Percentiles rank a stretch among this genome's conserved stretches.
Evolutionary conservation across 805 yeast genomes (phyloP).

Genomic region (Saccharomycopsis microspora): DNA sequence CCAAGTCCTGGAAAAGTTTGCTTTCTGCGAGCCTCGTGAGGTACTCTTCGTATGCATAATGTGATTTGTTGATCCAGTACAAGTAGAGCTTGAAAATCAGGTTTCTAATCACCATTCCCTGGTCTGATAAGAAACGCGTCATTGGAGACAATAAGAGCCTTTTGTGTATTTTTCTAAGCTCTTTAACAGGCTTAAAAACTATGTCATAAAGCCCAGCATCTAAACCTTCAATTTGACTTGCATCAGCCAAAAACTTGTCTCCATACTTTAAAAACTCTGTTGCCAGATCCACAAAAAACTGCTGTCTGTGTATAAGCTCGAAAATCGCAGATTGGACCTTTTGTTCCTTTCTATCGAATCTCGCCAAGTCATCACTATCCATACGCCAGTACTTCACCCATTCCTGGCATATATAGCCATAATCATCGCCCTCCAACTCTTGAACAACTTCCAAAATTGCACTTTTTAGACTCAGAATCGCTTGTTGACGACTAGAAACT

Average conservation of each 20-base stretch:
- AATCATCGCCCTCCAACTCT: slow-evolving; percentile 13
- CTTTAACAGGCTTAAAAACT: slow-evolving; percentile 12
- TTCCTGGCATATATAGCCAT: slow-evolving; percentile 14
- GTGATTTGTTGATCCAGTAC: slow-evolving; percentile 14
- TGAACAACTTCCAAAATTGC: slow-evolving; percentile 7
- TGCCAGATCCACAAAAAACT: slow-evolving; percentile 11
- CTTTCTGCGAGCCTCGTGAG: slow-evolving; percentile 11
- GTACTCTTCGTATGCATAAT: slow-evolving; percentile 12
- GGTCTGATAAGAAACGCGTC: slow-evolving; percentile 11
- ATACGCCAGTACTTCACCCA: slow-evolving; percentile 14
- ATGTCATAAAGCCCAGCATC: slow-evolving; percentile 8
- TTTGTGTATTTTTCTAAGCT: slow-evolving; percentile 12
- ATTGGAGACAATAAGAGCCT: slow-evolving; percentile 12
- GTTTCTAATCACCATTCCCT: slow-evolving; percentile 12
- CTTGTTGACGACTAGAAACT: slow-evolving; percentile 3
- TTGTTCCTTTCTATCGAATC: slow-evolving; percentile 7
- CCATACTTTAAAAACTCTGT: slow-evolving; percentile 10
- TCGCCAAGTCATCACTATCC: slow-evolving; percentile 11
- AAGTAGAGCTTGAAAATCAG: slow-evolving; percentile 12
- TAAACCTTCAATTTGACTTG: slow-evolving; percentile 8
- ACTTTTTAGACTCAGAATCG: slow-evolving; percentile 5
- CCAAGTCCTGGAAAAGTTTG: slow-evolving; percentile 12
- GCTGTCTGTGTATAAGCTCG: slow-evolving; percentile 15
- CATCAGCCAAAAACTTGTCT: slow-evolving; percentile 8
- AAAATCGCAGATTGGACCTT: slow-evolving; percentile 12